These are phyloP conservation scores for Casuarina glauca DNA, from an alignment of 306 rosid species.

Conservation along the genomic window DNA sequence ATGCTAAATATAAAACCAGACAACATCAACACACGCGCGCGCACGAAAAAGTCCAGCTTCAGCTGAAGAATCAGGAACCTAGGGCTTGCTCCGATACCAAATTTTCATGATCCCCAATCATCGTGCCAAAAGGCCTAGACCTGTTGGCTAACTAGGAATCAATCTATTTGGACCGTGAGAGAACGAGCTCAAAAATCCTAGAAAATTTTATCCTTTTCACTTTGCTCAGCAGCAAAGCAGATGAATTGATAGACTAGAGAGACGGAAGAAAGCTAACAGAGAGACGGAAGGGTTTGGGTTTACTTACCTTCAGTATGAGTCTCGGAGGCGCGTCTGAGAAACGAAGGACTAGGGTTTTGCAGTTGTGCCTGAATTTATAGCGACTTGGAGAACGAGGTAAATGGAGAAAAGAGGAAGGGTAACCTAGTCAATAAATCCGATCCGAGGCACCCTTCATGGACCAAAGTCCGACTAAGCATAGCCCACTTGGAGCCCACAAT, in stretches of 20 bases:
- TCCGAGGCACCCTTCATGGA: not conserved
- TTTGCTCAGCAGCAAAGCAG: not conserved
- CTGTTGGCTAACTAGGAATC: too few relatives aligned
- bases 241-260: not conserved
- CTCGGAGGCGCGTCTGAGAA: not conserved
- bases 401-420: not conserved
- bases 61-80: not conserved
- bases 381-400: not conserved
- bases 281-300: not conserved
- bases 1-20: not conserved
- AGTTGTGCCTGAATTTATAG: not conserved
- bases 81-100: not conserved
- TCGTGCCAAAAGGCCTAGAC: not conserved
- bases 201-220: not conserved
- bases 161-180: not conserved
- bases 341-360: slow-evolving; percentile 21
- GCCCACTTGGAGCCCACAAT: too few relatives aligned
- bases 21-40: not conserved
- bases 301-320: slow-evolving; percentile 10
- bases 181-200: not conserved
- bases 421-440: not conserved
- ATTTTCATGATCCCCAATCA: too few relatives aligned
- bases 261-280: too few relatives aligned
- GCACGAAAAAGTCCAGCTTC: not conserved
- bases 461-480: not conserved